phyloP scores from a whole-genome alignment of 257 asterid genomes.

The Agastache rugosa region DNA sequence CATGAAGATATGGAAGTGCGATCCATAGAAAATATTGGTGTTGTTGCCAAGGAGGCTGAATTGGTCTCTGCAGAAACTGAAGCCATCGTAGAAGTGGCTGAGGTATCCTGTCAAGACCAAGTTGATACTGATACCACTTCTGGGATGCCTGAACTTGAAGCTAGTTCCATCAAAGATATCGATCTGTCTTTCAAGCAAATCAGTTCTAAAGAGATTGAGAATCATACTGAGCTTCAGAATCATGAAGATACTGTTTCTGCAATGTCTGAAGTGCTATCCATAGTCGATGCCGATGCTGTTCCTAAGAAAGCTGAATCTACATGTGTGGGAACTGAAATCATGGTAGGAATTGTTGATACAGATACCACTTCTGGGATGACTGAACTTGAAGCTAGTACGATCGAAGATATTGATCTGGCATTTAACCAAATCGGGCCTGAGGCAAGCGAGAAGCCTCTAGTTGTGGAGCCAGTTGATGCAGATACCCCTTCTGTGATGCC shows the following conservation, averaged over 20 bases:
- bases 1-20: constrained; percentile 47
- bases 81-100: constrained; percentile 9
- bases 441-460: constrained; percentile 38
- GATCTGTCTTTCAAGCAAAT: constrained; percentile 21
- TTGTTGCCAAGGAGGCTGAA: constrained; percentile 38
- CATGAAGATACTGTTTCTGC: constrained; percentile 10
- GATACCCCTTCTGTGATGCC: background rate
- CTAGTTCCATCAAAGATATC: constrained; percentile 31
- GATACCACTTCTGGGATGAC: constrained; percentile 34
- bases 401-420: constrained; percentile 38
- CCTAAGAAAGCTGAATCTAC: constrained; percentile 38
- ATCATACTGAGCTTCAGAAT: constrained; percentile 25
- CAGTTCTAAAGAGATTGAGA: constrained; percentile 15
- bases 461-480: constrained; percentile 27
- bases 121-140: background rate
- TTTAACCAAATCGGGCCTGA: constrained; percentile 33
- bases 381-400: constrained; percentile 39
- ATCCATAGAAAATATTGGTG: constrained; percentile 37
- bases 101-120: constrained; percentile 32
- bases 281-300: constrained; percentile 39
- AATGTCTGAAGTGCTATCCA: constrained; percentile 44
- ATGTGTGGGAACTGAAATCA: constrained; percentile 28
- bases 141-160: constrained; percentile 23
- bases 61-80: constrained; percentile 33
- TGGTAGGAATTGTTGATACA: constrained; percentile 6